phyloP scores from a whole-genome alignment of 352 stramenopile species.

The Globisporangium recalcitrans region DNA sequence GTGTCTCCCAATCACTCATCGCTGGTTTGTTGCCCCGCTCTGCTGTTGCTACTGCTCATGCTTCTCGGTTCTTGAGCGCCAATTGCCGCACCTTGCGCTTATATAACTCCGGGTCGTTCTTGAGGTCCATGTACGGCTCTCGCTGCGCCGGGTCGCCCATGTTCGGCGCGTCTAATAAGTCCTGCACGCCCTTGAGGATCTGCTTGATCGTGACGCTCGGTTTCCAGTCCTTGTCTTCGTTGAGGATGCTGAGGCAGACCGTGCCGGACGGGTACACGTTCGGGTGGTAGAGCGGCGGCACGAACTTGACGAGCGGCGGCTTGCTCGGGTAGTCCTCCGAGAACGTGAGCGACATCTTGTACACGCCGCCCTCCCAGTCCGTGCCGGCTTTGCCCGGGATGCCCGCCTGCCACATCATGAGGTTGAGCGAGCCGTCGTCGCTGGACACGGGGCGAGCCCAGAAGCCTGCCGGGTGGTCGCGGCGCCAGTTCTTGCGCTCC shows the following conservation, averaged over 20 bases:
- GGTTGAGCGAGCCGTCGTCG: conserved; percentile 94
- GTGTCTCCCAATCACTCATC: background rate
- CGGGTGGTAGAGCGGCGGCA: conserved; percentile 95
- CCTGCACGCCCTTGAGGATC: conserved; percentile 96
- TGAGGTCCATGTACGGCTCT: conserved; percentile 86
- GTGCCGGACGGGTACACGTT: conserved; percentile 97
- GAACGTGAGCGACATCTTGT: conserved; percentile 96
- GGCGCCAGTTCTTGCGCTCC: conserved; percentile 93
- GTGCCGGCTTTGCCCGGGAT: conserved; percentile 95
- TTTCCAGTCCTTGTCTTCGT: conserved; percentile 99
- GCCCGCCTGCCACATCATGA: conserved; percentile 96
- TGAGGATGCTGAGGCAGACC: conserved; percentile 97
- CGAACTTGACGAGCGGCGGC: conserved; percentile 98
- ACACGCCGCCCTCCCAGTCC: conserved; percentile 97
- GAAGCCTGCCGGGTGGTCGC: conserved; percentile 95
- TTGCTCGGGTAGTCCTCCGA: conserved; percentile 97
- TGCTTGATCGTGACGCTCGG: conserved; percentile 97
- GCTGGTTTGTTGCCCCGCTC: background rate
- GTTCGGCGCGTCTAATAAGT: conserved; percentile 85
- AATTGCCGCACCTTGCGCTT: conserved; percentile 80
- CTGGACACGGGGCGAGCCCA: conserved; percentile 91
- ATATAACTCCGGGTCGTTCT: conserved; percentile 88
- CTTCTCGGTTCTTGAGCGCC: conserved; percentile 83
- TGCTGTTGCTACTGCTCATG: conserved; percentile 24
- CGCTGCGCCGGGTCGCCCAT: conserved; percentile 85